Percentiles rank a stretch among this genome's conserved stretches.
These are phyloP conservation scores for Apiospora hydei DNA, from an alignment of 2,329 filamentous ascomycete species.

Conservation along the genomic window DNA sequence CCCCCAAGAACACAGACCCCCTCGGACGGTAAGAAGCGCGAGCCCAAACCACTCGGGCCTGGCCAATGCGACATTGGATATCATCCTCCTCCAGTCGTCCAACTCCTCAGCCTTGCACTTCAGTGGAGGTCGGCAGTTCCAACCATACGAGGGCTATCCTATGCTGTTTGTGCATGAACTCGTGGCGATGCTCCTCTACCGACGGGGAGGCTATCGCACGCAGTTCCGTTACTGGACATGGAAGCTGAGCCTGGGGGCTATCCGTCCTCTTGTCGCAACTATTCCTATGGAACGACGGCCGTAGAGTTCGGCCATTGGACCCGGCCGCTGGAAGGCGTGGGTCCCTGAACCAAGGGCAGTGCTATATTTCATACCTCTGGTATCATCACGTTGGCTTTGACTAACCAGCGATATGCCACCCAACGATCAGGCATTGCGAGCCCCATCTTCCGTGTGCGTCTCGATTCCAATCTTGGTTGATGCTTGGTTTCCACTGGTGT, in stretches of 20 bases:
- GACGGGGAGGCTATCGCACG: neutral
- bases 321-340: neutral
- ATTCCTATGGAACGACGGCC: neutral
- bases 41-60: neutral
- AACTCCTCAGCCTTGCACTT: neutral
- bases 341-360: neutral
- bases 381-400: neutral
- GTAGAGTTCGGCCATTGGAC: neutral
- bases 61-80: neutral
- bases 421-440: neutral
- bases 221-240: neutral
- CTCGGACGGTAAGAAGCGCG: neutral
- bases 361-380: neutral
- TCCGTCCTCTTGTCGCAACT: neutral
- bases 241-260: neutral
- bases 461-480: neutral
- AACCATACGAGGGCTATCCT: neutral
- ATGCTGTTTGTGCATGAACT: conserved; percentile 5
- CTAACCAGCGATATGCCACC: neutral
- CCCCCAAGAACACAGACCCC: neutral
- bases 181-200: neutral
- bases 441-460: neutral
- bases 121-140: neutral
- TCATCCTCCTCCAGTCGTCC: neutral
- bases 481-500: neutral